A percentile compares a stretch with the other conserved stretches of the same genome.
These are phyloP conservation scores for Penicillium sp. DNA, from an alignment of 2,329 filamentous ascomycete genomes.

Conservation along the genomic window DNA sequence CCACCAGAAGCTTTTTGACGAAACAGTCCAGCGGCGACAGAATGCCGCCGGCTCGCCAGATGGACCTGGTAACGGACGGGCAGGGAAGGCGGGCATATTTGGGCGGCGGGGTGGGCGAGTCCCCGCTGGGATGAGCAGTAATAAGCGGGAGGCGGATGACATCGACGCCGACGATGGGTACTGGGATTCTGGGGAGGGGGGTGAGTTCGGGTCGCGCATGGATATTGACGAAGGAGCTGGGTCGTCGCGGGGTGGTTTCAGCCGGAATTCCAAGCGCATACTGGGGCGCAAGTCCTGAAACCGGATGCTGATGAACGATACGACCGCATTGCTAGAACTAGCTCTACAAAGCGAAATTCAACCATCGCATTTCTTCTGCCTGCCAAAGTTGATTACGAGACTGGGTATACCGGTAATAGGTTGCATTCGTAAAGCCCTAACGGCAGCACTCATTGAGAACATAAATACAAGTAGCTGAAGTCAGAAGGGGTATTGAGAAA, in stretches of 20 bases:
- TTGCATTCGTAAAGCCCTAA: slow-evolving; percentile 24
- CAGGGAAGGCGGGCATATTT: background rate
- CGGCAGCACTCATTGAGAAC: slow-evolving; percentile 28
- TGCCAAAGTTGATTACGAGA: background rate
- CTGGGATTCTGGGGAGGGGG: slow-evolving; percentile 32
- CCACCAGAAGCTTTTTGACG: slow-evolving; percentile 51
- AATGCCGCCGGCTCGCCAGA: slow-evolving; percentile 15
- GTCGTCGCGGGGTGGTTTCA: slow-evolving; percentile 20
- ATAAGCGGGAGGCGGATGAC: slow-evolving; percentile 44
- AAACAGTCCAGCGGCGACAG: slow-evolving; percentile 45
- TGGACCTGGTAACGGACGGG: background rate
- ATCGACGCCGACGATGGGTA: slow-evolving; percentile 41
- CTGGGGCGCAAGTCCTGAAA: slow-evolving; percentile 35
- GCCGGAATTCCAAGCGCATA: slow-evolving; percentile 37
- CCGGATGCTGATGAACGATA: slow-evolving; percentile 2
- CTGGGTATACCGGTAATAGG: slow-evolving; percentile 2
- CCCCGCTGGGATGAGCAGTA: slow-evolving; percentile 23
- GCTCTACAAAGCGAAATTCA: background rate
- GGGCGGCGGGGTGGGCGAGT: background rate
- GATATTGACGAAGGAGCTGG: slow-evolving; percentile 40
- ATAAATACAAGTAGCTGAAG: slow-evolving; percentile 27
- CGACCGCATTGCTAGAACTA: background rate
- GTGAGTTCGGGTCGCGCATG: slow-evolving; percentile 35
- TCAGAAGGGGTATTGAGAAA: slow-evolving; percentile 37
- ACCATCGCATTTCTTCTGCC: background rate